Base-by-base conservation (phyloP, 495 filamentous ascomycete genomes). In the Xylaria palmicola region DNA sequence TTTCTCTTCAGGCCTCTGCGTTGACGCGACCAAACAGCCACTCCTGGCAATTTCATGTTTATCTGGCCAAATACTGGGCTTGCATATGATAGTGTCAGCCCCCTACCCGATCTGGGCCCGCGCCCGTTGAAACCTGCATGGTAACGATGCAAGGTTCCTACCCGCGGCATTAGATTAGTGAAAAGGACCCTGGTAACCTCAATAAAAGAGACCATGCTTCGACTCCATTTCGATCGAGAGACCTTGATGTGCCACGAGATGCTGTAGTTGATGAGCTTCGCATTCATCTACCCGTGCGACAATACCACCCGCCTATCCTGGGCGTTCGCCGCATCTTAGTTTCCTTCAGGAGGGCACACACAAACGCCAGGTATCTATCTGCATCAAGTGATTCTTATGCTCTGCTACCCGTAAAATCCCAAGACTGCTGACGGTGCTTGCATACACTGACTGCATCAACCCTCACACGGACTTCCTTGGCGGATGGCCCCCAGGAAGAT, bases 111-210 rank as follows among this genome's bases (percentile, higher is more conserved):
- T 48, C 59, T 61, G 50, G 37, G 32, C 56, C 30, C 48, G 26
- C 37, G 27, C 27, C 29, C 55, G 50, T 61, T 61, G 59, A 61
- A 61, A 53, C 50, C 45, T 59, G 56, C 56, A 59, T 61, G 41
- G 27, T 55, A 22, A 61, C 49, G 24, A 54, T 61, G 59, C 59
- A 61, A 61, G 59, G 59, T 61, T 48, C 40, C 49, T 53, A 61
- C 50, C 59, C 59, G 59, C 27, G 39, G 59, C 48, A 27, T 61
- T 39, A 61, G 59, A 61, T 48, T 45, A 55, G 57, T 50, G 58
- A 45, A 30, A 43, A 45, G 29, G 39, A 50, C 56, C n/a, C 56
- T 50, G 56, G 56, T 24, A 50, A 51, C 36, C 32, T 61, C 7
- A 15, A 30, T 36, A 19, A 43, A 37, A 54, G 29, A 36, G 17